Percentiles rank a stretch among this genome's conserved stretches.
Conservation (phyloP, 129 eudicot genomes). For the Chrysanthemum makinoi region DNA sequence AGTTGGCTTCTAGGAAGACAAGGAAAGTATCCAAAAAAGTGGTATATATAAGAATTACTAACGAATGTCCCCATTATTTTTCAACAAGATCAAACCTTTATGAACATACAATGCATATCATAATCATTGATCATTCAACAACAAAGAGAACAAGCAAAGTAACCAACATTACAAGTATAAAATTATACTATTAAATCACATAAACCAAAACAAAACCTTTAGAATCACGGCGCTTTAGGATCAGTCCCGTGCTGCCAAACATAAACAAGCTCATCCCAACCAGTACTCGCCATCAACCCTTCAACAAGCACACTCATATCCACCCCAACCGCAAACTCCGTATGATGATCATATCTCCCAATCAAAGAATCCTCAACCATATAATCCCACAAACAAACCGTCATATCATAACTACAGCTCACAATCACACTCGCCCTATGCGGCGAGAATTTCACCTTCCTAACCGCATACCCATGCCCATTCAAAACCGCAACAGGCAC, state of each 20-base stretch:
- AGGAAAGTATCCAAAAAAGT: too few relatives aligned
- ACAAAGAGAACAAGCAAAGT: slow-evolving; percentile 15
- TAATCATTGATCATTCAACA: slow-evolving; percentile 26
- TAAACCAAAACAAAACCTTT: neutral
- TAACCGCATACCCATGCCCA: slow-evolving; percentile 91
- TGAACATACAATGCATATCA: slow-evolving; percentile 23
- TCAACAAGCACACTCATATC: slow-evolving; percentile 99
- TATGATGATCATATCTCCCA: slow-evolving; percentile 95
- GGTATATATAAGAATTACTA: too few relatives aligned
- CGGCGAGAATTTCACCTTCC: slow-evolving; percentile 93
- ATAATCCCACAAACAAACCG: slow-evolving; percentile 96
- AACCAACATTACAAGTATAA: slow-evolving; percentile 15
- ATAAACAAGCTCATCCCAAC: slow-evolving; percentile 98
- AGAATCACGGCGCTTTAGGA: slow-evolving; percentile 72
- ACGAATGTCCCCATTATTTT: neutral
- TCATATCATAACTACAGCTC: slow-evolving; percentile 93
- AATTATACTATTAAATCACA: slow-evolving; percentile 31
- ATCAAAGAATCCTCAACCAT: slow-evolving; percentile 96
- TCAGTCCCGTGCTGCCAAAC: slow-evolving; percentile 99
- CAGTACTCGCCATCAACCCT: slow-evolving; percentile 94
- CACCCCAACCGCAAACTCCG: slow-evolving; percentile 95
- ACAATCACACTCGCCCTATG: slow-evolving; percentile 73
- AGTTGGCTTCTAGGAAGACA: too few relatives aligned
- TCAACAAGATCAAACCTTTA: slow-evolving; percentile 16
- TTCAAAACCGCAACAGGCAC: slow-evolving; percentile 70